Evolutionary conservation across 768 basidiomycete genomes (phyloP).

Genomic region (Suillus decipiens): DNA sequence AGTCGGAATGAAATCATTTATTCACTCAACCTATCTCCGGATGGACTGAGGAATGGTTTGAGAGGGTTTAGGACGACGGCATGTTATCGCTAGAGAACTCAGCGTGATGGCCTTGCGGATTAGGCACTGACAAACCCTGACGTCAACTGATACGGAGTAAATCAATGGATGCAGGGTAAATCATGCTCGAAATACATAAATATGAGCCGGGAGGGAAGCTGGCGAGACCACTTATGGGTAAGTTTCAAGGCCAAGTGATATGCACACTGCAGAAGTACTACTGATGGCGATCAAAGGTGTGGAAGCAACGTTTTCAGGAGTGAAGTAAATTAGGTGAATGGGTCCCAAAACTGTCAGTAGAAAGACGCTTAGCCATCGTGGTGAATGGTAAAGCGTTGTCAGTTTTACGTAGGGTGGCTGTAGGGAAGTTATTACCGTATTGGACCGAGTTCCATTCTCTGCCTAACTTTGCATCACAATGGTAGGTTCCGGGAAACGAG

Average conservation of each 20-base stretch:
- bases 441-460: background rate
- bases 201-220: slow-evolving; percentile 25
- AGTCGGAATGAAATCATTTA: slow-evolving; percentile 27
- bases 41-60: slow-evolving; percentile 22
- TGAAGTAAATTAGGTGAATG: slow-evolving; percentile 28
- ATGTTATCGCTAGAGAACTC: slow-evolving; percentile 32
- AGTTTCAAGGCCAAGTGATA: slow-evolving; percentile 23
- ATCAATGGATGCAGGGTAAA: slow-evolving; percentile 25
- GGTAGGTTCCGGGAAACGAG: background rate
- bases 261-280: slow-evolving; percentile 23
- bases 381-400: background rate
- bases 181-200: slow-evolving; percentile 35
- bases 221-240: slow-evolving; percentile 17
- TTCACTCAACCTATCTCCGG: slow-evolving; percentile 31
- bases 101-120: slow-evolving; percentile 39
- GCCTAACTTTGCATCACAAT: background rate
- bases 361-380: slow-evolving; percentile 5
- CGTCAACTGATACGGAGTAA: background rate
- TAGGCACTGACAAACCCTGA: slow-evolving; percentile 29
- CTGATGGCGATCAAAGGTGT: slow-evolving; percentile 27
- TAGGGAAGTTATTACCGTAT: slow-evolving; percentile 1
- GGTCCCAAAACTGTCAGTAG: background rate
- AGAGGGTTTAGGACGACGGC: slow-evolving; percentile 26
- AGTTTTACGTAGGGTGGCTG: background rate
- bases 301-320: slow-evolving; percentile 37